Percentiles rank a stretch among this genome's conserved stretches.
Conservation (phyloP, 306 rosid species). For the Gillenia trifoliata region DNA sequence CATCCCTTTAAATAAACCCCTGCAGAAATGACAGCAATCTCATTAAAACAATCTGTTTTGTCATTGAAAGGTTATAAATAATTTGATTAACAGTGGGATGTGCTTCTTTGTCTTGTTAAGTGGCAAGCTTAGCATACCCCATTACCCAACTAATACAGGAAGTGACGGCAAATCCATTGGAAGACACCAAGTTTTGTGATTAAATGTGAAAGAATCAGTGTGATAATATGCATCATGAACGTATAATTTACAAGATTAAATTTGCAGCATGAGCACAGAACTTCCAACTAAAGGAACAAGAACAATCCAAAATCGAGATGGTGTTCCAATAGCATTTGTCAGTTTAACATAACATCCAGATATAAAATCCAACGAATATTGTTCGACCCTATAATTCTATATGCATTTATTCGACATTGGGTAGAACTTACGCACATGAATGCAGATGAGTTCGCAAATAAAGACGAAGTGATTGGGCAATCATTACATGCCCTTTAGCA, state of each 20-base stretch:
- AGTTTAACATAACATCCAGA: neutral
- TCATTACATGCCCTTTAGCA: slow-evolving; percentile 85
- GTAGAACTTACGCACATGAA: slow-evolving; percentile 61
- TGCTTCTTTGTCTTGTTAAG: neutral
- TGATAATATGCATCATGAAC: neutral
- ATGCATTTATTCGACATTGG: neutral
- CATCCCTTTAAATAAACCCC: slow-evolving; percentile 79
- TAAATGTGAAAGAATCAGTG: neutral
- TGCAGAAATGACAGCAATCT: slow-evolving; percentile 33
- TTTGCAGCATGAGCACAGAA: neutral
- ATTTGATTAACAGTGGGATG: slow-evolving; percentile 1
- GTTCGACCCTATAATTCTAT: neutral
- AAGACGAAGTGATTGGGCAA: slow-evolving; percentile 69
- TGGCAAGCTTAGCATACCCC: too few species aligned
- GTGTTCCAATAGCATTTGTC: neutral
- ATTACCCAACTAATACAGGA: neutral
- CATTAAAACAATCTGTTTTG: slow-evolving; percentile 14
- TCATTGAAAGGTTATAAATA: neutral
- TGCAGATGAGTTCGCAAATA: slow-evolving; percentile 70
- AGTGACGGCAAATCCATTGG: neutral
- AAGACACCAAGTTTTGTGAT: neutral
- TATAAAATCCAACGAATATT: neutral
- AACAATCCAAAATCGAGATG: neutral
- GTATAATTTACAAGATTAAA: neutral
- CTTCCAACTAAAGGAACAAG: neutral